Evolutionary conservation across 805 yeast species (phyloP).

Genomic region (Saccharomyces mikatae): DNA sequence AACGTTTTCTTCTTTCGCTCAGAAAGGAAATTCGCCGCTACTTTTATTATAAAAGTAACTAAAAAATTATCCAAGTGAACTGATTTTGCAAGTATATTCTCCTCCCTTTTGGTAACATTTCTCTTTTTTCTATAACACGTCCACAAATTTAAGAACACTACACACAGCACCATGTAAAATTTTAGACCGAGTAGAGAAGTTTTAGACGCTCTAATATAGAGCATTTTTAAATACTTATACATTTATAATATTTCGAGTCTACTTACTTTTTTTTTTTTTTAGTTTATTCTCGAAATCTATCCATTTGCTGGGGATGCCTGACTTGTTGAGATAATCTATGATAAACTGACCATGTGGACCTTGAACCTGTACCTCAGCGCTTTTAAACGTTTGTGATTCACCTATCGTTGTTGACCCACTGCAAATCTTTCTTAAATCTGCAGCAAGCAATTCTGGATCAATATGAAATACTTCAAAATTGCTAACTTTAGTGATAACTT

Average conservation of each 20-base stretch:
- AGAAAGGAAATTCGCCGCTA: neutral
- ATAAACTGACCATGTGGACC: constrained; percentile 74
- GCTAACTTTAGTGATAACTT: constrained; percentile 62
- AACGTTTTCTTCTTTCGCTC: neutral
- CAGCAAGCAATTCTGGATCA: constrained; percentile 56
- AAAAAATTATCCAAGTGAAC: neutral
- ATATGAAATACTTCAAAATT: constrained; percentile 64
- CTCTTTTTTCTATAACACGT: no score
- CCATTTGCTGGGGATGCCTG: constrained; percentile 60
- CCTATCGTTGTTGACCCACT: constrained; percentile 82
- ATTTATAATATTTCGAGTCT: neutral
- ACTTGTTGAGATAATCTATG: constrained; percentile 46
- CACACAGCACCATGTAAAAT: neutral
- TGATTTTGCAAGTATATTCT: neutral
- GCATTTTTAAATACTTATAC: neutral
- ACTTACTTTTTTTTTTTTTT: constrained; percentile 39
- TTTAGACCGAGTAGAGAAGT: neutral
- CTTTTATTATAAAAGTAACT: neutral
- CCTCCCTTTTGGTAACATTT: neutral
- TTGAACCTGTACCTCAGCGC: constrained; percentile 73
- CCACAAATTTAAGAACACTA: no score
- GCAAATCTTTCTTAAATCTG: constrained; percentile 65
- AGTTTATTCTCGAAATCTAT: constrained; percentile 57
- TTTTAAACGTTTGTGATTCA: constrained; percentile 40
- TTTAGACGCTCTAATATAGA: neutral